A percentile compares a stretch with the other conserved stretches of the same genome.
Evolutionary conservation across 768 basidiomycete genomes (phyloP).

Genomic region (Ephemerocybe angulata): DNA sequence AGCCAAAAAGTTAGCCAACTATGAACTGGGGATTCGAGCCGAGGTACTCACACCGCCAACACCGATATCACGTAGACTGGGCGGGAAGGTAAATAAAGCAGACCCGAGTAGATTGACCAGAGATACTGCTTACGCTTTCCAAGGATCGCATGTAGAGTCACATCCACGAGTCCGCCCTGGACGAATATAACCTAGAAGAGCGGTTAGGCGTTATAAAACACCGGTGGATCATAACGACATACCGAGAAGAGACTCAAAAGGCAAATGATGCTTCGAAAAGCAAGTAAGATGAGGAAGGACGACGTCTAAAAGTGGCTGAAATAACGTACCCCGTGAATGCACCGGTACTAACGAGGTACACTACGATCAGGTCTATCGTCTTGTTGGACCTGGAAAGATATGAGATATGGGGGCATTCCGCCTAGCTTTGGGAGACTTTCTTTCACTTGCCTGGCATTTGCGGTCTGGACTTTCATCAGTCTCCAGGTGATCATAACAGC

Average conservation of each 20-base stretch:
- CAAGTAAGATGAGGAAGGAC: neutral
- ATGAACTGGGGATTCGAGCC: too few relatives aligned
- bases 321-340: neutral
- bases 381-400: neutral
- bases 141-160: constrained; percentile 1
- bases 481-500: constrained; percentile 1
- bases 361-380: neutral
- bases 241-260: neutral
- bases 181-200: neutral
- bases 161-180: neutral
- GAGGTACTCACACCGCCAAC: too few relatives aligned
- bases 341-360: neutral
- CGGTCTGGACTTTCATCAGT: neutral
- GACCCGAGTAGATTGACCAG: too few relatives aligned
- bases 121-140: constrained; percentile 1
- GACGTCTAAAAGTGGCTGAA: neutral
- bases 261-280: neutral
- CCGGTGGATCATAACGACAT: neutral
- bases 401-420: neutral
- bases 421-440: neutral
- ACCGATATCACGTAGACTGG: too few relatives aligned
- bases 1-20: too few relatives aligned
- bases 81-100: too few relatives aligned
- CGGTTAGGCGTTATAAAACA: neutral
- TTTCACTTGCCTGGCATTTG: too few relatives aligned